phyloP scores from a whole-genome alignment of 2,329 filamentous ascomycete species.

The Alternaria brassicicola region DNA sequence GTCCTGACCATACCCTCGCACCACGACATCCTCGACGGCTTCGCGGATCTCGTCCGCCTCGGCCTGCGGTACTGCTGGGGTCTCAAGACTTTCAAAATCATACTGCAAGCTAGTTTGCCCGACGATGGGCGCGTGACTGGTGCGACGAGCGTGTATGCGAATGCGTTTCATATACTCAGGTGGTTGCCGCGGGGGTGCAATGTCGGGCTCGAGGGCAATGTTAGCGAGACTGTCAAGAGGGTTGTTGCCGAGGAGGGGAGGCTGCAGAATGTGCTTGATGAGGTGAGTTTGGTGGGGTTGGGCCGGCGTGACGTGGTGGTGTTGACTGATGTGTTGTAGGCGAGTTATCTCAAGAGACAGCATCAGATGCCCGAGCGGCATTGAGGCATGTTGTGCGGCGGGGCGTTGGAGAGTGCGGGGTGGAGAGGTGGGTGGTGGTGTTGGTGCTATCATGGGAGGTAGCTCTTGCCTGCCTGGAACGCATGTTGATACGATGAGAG shows the following conservation, averaged over 20 bases:
- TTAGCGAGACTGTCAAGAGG: slow-evolving; percentile 47
- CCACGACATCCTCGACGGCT: slow-evolving; percentile 55
- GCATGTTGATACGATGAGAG: not conserved
- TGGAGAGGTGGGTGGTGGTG: not conserved
- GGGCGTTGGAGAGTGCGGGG: too few species aligned
- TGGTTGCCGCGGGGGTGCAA: slow-evolving; percentile 54
- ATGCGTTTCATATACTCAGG: slow-evolving; percentile 55
- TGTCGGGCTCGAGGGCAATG: slow-evolving; percentile 50
- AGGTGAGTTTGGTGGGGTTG: slow-evolving; percentile 37
- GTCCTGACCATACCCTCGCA: slow-evolving; percentile 53
- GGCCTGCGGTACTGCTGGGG: slow-evolving; percentile 55
- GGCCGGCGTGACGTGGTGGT: not conserved
- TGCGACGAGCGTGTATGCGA: slow-evolving; percentile 54
- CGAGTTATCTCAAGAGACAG: slow-evolving; percentile 43
- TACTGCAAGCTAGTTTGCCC: slow-evolving; percentile 43
- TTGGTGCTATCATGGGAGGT: not conserved
- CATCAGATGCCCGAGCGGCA: slow-evolving; percentile 48
- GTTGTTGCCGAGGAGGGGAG: slow-evolving; percentile 53
- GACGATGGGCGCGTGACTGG: slow-evolving; percentile 36
- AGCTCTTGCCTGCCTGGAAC: not conserved
- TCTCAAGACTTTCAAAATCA: slow-evolving; percentile 51
- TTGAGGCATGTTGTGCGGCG: slow-evolving; percentile 8
- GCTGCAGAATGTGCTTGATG: slow-evolving; percentile 50
- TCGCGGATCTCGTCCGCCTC: slow-evolving; percentile 54
- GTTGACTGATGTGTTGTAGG: slow-evolving; percentile 18